These are phyloP conservation scores for Carpinus fangiana DNA, from an alignment of 306 rosid genomes.

Conservation along the genomic window DNA sequence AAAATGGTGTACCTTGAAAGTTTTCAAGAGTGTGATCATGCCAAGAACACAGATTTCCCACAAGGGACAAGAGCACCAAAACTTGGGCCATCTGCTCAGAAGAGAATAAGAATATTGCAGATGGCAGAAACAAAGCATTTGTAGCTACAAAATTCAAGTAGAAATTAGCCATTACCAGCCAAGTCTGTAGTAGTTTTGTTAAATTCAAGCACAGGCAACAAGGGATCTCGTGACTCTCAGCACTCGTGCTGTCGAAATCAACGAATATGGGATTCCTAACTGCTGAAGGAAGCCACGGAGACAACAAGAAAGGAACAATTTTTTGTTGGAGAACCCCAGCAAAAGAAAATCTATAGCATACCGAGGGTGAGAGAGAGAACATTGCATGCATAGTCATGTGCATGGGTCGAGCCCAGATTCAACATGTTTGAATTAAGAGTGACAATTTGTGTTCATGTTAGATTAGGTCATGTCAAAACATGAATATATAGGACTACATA, in stretches of 20 bases:
- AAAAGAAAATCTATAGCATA: neutral
- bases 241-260: neutral
- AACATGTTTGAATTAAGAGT: no score
- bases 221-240: neutral
- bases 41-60: neutral
- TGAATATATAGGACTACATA: no score
- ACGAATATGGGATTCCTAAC: neutral
- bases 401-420: no score
- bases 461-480: no score
- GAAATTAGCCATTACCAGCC: neutral
- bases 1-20: neutral
- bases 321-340: neutral
- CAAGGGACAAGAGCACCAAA: neutral
- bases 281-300: neutral
- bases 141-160: neutral
- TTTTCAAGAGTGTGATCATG: neutral
- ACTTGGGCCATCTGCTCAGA: neutral
- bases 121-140: neutral
- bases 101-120: neutral
- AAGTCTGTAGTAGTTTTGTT: neutral
- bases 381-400: neutral
- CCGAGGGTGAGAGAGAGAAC: neutral
- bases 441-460: no score
- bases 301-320: neutral
- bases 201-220: neutral